phyloP scores from a whole-genome alignment of 176 grass and related monocot species.

The Zoysia japonica region DNA sequence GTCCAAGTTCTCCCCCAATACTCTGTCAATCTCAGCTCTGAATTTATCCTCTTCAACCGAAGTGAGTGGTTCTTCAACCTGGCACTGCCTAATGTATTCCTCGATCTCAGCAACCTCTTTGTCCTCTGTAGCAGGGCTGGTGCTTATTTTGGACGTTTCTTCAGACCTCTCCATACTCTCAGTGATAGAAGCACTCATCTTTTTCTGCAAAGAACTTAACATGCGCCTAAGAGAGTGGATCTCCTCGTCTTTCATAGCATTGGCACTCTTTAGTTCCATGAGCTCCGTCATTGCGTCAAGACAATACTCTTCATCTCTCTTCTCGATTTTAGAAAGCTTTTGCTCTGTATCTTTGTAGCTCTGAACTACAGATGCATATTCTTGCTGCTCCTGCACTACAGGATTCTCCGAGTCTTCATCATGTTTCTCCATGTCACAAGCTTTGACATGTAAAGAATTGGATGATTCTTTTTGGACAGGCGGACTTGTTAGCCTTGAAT shows the following conservation, averaged over 20 bases:
- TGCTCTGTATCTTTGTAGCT: slow-evolving; percentile 61
- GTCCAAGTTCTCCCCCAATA: slow-evolving; percentile 64
- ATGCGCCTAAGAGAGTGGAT: slow-evolving; percentile 65
- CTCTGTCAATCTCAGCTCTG: slow-evolving; percentile 56
- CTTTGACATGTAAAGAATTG: not conserved
- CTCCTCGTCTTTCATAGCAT: slow-evolving; percentile 66
- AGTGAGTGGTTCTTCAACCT: slow-evolving; percentile 36
- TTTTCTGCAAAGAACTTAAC: slow-evolving; percentile 64
- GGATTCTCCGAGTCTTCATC: slow-evolving; percentile 34
- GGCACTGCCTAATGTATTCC: slow-evolving; percentile 57
- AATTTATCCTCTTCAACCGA: slow-evolving; percentile 57
- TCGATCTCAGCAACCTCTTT: slow-evolving; percentile 48
- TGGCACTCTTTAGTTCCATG: slow-evolving; percentile 60
- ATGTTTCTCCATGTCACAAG: slow-evolving; percentile 20
- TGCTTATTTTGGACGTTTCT: slow-evolving; percentile 47
- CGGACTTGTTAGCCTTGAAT: slow-evolving; percentile 13
- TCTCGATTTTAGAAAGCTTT: slow-evolving; percentile 57
- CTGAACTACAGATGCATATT: slow-evolving; percentile 45
- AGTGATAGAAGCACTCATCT: slow-evolving; percentile 37
- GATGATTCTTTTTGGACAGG: slow-evolving; percentile 32
- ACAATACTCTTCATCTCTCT: slow-evolving; percentile 47
- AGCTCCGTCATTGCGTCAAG: slow-evolving; percentile 55
- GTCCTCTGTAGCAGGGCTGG: slow-evolving; percentile 37
- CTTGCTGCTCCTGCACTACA: slow-evolving; percentile 31
- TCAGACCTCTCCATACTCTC: slow-evolving; percentile 46